These are phyloP conservation scores for Microthlaspi erraticum DNA, from an alignment of 345 rosid species.

Conservation along the genomic window DNA sequence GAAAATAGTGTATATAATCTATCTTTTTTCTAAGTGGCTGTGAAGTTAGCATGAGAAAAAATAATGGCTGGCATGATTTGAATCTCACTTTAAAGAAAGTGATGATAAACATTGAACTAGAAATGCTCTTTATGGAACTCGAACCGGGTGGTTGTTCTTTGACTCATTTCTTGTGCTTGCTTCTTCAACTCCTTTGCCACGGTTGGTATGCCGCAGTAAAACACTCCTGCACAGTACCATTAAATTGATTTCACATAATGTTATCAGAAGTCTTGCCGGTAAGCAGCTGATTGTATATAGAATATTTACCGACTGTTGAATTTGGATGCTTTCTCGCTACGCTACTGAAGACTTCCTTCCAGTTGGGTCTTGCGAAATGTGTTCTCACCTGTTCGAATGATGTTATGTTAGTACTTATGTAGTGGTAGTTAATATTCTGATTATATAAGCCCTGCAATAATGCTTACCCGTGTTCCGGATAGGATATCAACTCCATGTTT, in stretches of 20 bases:
- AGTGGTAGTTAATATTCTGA: conserved; percentile 7
- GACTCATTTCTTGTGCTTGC: conserved; percentile 67
- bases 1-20: conserved; percentile 35
- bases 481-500: conserved; percentile 95
- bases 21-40: conserved; percentile 34
- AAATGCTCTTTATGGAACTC: conserved; percentile 95
- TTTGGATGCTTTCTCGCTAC: conserved; percentile 83
- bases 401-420: conserved; percentile 5
- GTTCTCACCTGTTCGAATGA: conserved; percentile 74
- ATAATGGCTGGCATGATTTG: conserved; percentile 27
- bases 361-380: conserved; percentile 95
- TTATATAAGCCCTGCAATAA: neutral
- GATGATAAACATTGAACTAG: conserved; percentile 47
- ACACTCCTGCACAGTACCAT: conserved; percentile 68
- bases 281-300: conserved; percentile 13
- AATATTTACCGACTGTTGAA: conserved; percentile 72
- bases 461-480: conserved; percentile 88
- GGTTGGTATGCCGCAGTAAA: conserved; percentile 88
- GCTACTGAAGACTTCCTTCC: conserved; percentile 86
- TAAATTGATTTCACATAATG: neutral
- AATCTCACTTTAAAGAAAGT: conserved; percentile 35
- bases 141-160: conserved; percentile 76
- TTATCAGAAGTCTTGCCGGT: conserved; percentile 15
- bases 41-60: conserved; percentile 44
- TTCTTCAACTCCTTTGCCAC: conserved; percentile 89